Percentiles rank a stretch among this genome's conserved stretches.
These are phyloP conservation scores for Prorocentrum cordatum DNA, from an alignment of 169 alveolate genomes.

Conservation along the genomic window DNA sequence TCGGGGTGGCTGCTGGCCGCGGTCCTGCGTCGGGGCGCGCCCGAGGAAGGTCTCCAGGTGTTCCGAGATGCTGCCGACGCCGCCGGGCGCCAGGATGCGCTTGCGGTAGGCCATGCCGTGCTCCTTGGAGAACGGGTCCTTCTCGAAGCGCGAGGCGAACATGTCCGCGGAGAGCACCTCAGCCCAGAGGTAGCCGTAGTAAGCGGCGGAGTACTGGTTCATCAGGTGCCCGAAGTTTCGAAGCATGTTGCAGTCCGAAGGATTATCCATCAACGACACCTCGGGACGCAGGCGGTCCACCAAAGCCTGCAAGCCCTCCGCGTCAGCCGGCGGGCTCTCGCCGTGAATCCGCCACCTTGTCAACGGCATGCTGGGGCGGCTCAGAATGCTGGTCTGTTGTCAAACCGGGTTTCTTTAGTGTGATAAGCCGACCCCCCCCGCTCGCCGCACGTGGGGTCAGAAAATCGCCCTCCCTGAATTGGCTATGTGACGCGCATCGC, in stretches of 20 bases:
- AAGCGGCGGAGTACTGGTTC: conserved; percentile 3
- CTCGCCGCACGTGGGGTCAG: too few species aligned
- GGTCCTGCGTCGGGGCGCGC: neutral
- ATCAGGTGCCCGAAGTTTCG: conserved; percentile 9
- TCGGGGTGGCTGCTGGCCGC: too few species aligned
- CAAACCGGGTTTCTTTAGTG: too few species aligned
- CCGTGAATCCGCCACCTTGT: too few species aligned
- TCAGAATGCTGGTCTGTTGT: too few species aligned
- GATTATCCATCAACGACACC: neutral
- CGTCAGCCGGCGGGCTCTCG: neutral
- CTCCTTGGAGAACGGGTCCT: neutral
- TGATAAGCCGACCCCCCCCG: too few species aligned
- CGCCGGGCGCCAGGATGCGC: neutral
- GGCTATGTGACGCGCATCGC: too few species aligned
- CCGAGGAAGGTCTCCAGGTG: neutral
- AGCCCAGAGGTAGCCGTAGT: conserved; percentile 28
- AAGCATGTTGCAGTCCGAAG: conserved; percentile 12
- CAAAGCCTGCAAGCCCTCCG: neutral
- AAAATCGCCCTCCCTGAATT: too few species aligned
- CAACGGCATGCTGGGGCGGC: too few species aligned
- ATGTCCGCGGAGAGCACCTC: conserved; percentile 26
- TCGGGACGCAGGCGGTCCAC: neutral
- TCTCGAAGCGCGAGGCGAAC: neutral
- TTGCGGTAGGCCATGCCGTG: conserved; percentile 32
- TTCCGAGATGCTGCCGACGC: neutral